Evolutionary conservation across 2,329 filamentous ascomycete species (phyloP).

Genomic region (Colletotrichum eleusines): DNA sequence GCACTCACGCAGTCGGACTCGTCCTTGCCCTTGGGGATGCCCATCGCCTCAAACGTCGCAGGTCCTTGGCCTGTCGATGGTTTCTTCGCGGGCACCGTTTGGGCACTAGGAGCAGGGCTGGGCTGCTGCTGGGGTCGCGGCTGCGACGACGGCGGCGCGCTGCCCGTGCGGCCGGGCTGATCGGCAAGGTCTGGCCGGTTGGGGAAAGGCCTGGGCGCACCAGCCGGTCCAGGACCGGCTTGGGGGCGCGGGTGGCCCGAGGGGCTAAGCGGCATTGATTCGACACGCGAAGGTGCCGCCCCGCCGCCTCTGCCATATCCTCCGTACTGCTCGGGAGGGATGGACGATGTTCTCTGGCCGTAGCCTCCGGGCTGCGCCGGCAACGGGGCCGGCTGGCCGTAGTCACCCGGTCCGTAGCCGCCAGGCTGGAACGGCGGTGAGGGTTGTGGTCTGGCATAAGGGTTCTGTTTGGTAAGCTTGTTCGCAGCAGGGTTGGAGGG

Average conservation of each 20-base stretch:
- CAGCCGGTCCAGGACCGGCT: conserved; percentile 28
- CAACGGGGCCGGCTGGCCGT: conserved; percentile 41
- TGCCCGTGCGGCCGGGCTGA: conserved; percentile 50
- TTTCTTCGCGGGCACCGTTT: conserved; percentile 53
- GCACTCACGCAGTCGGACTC: conserved; percentile 90
- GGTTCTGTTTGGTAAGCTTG: conserved; percentile 54
- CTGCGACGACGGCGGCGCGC: conserved; percentile 51
- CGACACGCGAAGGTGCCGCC: conserved; percentile 49
- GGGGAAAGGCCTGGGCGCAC: conserved; percentile 26
- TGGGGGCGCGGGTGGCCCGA: conserved; percentile 34
- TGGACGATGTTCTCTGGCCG: conserved; percentile 53
- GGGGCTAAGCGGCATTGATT: conserved; percentile 47
- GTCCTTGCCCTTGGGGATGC: conserved; percentile 84
- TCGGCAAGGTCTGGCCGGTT: conserved; percentile 39
- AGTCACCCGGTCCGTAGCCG: conserved; percentile 40
- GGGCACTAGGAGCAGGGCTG: conserved; percentile 48
- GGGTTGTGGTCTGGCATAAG: conserved; percentile 45
- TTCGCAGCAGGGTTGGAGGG: conserved; percentile 52
- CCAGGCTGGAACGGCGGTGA: conserved; percentile 47
- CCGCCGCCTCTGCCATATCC: conserved; percentile 46
- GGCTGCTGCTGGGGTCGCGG: conserved; percentile 46
- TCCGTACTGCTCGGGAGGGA: conserved; percentile 47
- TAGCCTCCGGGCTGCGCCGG: conserved; percentile 52
- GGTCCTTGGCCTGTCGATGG: conserved; percentile 78
- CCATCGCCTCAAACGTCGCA: conserved; percentile 98